Conservation (phyloP, 2,329 filamentous ascomycete genomes). For the Malbranchea zuffiana region DNA sequence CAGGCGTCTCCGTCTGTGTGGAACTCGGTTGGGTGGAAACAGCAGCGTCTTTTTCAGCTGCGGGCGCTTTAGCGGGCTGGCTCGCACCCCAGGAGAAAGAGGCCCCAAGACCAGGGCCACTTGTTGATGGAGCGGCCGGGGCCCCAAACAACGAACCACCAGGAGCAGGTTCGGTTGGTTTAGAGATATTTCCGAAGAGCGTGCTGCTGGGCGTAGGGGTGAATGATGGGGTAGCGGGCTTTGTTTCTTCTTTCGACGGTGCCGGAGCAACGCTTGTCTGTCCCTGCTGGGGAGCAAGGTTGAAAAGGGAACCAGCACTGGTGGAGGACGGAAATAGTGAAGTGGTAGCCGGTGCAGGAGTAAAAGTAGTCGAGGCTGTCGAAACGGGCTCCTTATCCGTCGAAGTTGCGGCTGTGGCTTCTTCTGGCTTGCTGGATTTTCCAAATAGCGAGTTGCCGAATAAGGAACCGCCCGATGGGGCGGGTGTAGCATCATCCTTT, state of each 20-base stretch:
- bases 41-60: too few species aligned
- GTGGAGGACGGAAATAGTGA: neutral
- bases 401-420: neutral
- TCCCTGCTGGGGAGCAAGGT: neutral
- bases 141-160: neutral
- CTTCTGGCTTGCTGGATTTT: slow-evolving; percentile 2
- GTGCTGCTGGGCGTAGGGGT: neutral
- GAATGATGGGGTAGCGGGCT: neutral
- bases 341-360: neutral
- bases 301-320: neutral
- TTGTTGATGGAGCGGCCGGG: neutral
- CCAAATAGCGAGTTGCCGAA: slow-evolving; percentile 10
- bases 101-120: neutral
- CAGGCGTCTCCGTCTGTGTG: too few species aligned
- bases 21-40: too few species aligned
- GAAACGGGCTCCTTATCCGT: neutral
- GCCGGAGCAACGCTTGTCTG: neutral
- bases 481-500: neutral
- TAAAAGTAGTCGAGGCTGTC: neutral
- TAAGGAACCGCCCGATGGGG: neutral
- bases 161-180: neutral
- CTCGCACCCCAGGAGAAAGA: slow-evolving; percentile 1
- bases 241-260: neutral
- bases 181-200: slow-evolving; percentile 1
- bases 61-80: neutral